phyloP scores from a whole-genome alignment of 1,139 yeast genomes.

The Pichia sp. region DNA sequence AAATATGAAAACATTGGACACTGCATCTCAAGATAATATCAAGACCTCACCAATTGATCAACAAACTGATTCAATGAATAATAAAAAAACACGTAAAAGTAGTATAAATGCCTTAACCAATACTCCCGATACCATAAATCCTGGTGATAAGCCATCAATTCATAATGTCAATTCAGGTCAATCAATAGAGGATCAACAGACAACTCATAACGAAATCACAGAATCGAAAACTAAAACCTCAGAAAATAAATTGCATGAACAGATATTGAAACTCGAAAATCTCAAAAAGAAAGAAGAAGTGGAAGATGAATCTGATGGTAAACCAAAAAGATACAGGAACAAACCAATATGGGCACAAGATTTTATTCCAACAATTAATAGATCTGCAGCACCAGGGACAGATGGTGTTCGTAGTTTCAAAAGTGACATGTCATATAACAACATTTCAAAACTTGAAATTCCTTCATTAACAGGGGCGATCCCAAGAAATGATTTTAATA shows the following conservation, averaged over 20 bases:
- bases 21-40: neutral
- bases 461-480: conserved; percentile 65
- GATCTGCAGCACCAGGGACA: conserved; percentile 3
- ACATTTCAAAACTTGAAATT: conserved; percentile 27
- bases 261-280: conserved; percentile 24
- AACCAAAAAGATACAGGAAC: conserved; percentile 56
- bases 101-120: conserved; percentile 44
- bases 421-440: conserved; percentile 12
- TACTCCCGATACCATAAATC: conserved; percentile 31
- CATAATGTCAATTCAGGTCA: too few species aligned
- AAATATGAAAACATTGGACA: neutral
- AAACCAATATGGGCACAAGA: conserved; percentile 85
- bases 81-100: conserved; percentile 27
- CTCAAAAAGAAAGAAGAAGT: conserved; percentile 21
- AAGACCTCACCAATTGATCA: neutral
- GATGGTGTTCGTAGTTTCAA: conserved; percentile 9
- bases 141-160: neutral
- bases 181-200: neutral
- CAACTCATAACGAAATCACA: neutral
- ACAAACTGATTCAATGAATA: neutral
- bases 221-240: neutral
- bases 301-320: conserved; percentile 25
- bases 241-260: conserved; percentile 18
- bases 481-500: conserved; percentile 77
- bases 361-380: conserved; percentile 45